These are phyloP conservation scores for Didymellaceae sp. DNA, from an alignment of 2,329 filamentous ascomycete species.

Conservation along the genomic window DNA sequence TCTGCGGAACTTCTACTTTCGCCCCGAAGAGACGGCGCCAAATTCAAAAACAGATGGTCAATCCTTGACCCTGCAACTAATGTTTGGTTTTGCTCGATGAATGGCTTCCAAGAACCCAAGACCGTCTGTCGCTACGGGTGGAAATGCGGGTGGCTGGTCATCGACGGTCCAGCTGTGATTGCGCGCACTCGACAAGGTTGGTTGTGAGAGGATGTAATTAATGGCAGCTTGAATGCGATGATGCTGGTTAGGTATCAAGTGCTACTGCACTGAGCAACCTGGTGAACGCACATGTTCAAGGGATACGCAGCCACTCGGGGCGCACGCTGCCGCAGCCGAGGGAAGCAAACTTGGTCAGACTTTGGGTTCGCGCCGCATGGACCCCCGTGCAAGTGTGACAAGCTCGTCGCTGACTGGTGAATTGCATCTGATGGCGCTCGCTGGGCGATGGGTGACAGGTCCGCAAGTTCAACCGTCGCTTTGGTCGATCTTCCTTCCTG, in stretches of 20 bases:
- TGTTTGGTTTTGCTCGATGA: slow-evolving; percentile 8
- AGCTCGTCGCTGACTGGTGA: slow-evolving; percentile 28
- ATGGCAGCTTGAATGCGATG: slow-evolving; percentile 3
- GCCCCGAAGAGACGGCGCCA: slow-evolving; percentile 14
- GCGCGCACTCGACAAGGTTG: neutral
- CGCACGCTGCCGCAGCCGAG: neutral
- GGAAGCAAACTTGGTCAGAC: slow-evolving; percentile 4
- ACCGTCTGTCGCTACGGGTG: slow-evolving; percentile 2
- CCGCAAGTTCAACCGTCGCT: slow-evolving; percentile 34
- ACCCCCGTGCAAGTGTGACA: slow-evolving; percentile 13
- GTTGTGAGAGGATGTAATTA: slow-evolving; percentile 1
- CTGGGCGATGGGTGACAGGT: slow-evolving; percentile 29
- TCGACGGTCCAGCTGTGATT: slow-evolving; percentile 2
- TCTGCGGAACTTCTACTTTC: slow-evolving; percentile 5
- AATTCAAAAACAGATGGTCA: slow-evolving; percentile 8
- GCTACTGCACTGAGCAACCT: slow-evolving; percentile 3
- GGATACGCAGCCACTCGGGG: slow-evolving; percentile 1
- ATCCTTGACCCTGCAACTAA: slow-evolving; percentile 7
- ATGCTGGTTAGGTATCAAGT: neutral
- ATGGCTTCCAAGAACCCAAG: neutral
- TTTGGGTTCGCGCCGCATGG: slow-evolving; percentile 14
- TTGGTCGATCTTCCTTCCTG: slow-evolving; percentile 21
- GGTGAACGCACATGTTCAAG: slow-evolving; percentile 7
- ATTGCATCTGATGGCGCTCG: slow-evolving; percentile 32
- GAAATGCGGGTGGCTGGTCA: slow-evolving; percentile 9